These are phyloP conservation scores for Gynochthodes officinalis DNA, from an alignment of 257 asterid genomes.

Conservation along the genomic window DNA sequence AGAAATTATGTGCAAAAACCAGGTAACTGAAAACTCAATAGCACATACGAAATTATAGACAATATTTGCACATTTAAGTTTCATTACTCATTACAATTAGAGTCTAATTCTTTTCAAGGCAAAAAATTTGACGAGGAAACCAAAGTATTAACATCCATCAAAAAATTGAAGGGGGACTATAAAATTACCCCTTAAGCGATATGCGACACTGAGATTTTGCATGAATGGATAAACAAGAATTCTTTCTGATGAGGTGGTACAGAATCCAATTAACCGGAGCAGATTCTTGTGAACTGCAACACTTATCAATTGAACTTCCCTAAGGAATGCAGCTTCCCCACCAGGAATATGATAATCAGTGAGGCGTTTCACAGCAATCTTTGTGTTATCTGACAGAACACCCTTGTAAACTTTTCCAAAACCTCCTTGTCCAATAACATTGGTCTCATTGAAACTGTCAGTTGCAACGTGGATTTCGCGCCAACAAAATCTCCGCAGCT, in stretches of 20 bases:
- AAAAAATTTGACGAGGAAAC: not conserved
- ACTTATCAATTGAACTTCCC: constrained; percentile 79
- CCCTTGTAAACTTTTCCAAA: constrained; percentile 86
- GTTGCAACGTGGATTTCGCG: constrained; percentile 86
- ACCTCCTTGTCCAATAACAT: constrained; percentile 89
- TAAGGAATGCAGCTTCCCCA: constrained; percentile 82
- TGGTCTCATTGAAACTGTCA: constrained; percentile 56
- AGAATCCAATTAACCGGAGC: constrained; percentile 72
- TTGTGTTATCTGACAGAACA: constrained; percentile 49
- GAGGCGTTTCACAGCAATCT: constrained; percentile 77
- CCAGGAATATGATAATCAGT: constrained; percentile 73
- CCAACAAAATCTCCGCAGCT: constrained; percentile 66
- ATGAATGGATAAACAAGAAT: constrained; percentile 88
- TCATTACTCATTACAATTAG: not conserved
- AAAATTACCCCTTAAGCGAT: constrained; percentile 69
- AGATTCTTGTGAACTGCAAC: constrained; percentile 83
- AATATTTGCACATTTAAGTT: not conserved
- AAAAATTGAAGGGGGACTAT: not conserved
- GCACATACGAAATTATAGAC: not conserved
- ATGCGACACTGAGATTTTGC: constrained; percentile 86
- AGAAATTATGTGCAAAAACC: too few species aligned
- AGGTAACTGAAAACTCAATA: not conserved
- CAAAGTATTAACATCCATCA: not conserved
- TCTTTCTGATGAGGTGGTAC: constrained; percentile 71
- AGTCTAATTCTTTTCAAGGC: not conserved